Evolutionary conservation across 1,139 yeast genomes (phyloP), one percentile per base, ranked within the genome.

Genomic region (Chernovozyma aurita): DNA sequence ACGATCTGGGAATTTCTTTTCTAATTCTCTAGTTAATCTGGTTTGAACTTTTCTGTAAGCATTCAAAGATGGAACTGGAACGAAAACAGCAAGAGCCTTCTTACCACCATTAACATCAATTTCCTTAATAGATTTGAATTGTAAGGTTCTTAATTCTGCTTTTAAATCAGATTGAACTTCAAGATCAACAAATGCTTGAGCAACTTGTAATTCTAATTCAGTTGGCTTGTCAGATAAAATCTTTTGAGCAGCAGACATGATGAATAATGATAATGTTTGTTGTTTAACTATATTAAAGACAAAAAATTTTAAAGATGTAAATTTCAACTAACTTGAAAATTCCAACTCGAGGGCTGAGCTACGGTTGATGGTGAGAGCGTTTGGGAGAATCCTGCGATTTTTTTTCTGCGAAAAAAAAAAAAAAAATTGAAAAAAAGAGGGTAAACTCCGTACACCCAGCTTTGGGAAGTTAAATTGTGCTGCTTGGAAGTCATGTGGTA

Each of bases 1-100:
- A 74, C 96, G 87, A 82, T 92, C 98, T 68, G 97, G 95, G 90
- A 92, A 92, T 79, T 92, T 92, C 95, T 92, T 92, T 79, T 92
- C 98, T 70, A 92, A 86, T 80, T 92, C 98, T 78, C 98, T 92
- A 77, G 97, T 88, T 70, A 92, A 84, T 78, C 87, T 83, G 65
- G 80, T 80, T 80, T 92, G 98, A 60, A 88, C 95, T 78, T 84
- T 88, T 88, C 92, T 96, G 94, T 86, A 90, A 57, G 85, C 83
- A 57, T 78, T 61, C 70, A 92, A 83, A 61, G 88, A 78, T 74
- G 98, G 97, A 59, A 85, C 95, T 70, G 98, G 98, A 58, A 92
- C 97, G 66, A 92, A 92, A 74, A 92, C 78, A 71, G 92, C 96
- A 68, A 92, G 81, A 60, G 97, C 97, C 80, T 88, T 88, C 84